Percentiles rank a stretch among this genome's conserved stretches.
These are phyloP conservation scores for Wallemia hederae DNA, from an alignment of 1,284 basidiomycete species.

Conservation along the genomic window DNA sequence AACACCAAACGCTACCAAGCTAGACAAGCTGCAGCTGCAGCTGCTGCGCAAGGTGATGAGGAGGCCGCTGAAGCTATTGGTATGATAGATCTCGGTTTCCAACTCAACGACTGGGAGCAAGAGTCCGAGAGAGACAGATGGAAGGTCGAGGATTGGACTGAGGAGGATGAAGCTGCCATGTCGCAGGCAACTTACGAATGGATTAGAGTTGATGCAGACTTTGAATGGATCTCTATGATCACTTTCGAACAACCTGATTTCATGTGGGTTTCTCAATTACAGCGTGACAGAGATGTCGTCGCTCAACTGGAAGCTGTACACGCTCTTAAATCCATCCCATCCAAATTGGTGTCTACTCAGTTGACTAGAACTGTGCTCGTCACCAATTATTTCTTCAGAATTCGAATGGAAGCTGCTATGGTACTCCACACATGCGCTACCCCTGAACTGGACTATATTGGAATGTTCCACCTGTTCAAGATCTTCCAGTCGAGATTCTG, in stretches of 20 bases:
- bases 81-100: conserved; percentile 81
- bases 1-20: conserved; percentile 86
- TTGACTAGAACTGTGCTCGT: conserved; percentile 80
- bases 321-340: conserved; percentile 50
- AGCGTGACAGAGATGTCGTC: conserved; percentile 88
- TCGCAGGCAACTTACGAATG: conserved; percentile 89
- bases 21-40: conserved; percentile 68
- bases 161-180: conserved; percentile 81
- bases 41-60: conserved; percentile 62
- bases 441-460: conserved; percentile 48
- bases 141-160: conserved; percentile 93
- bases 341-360: conserved; percentile 62
- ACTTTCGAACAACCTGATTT: conserved; percentile 88
- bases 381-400: conserved; percentile 86
- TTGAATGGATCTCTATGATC: conserved; percentile 85
- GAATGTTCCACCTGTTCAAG: conserved; percentile 85
- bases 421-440: conserved; percentile 67
- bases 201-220: conserved; percentile 97
- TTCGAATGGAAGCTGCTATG: conserved; percentile 74
- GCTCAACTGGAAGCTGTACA: conserved; percentile 83
- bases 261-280: conserved; percentile 95
- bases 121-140: conserved; percentile 70
- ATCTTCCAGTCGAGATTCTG: conserved; percentile 69
- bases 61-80: conserved; percentile 80
- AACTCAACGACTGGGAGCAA: conserved; percentile 88